Evolutionary conservation across 2,329 filamentous ascomycete species (phyloP), one percentile per base, ranked within the genome.

Genomic region (Gaeumannomyces sp.): DNA sequence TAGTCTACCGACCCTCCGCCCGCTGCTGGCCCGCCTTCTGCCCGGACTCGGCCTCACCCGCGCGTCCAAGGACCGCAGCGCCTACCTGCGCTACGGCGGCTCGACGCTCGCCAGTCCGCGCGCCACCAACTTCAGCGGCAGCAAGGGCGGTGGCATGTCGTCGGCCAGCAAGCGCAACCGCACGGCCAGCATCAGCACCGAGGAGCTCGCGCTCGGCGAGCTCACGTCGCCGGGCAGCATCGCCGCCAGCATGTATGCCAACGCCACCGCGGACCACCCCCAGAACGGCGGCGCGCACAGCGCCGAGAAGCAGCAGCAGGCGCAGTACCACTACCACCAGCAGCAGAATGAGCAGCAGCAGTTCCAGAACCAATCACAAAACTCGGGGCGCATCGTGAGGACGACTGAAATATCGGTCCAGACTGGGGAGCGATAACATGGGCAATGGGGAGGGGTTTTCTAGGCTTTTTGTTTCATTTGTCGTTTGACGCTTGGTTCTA

Each of bases 1-100:
- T 19, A 69, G 67, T 13, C 69, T 75, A 22, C 72, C 73, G 1
- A 74, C 73, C 5, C 68, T 74, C 19, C 72, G 71, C 5, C 73
- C 73, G 1, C 65, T 75, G 35, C 57, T 73, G 27, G 68, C 71
- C 59, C 68, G 64, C 56, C 59, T 71, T 62, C 60, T 73, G 0
- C 72, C 72, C 14, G 63, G 65, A 38, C 56, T 60, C 19, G 68
- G 45, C 19, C 45, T 53, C 19, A 16, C 45, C 2, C 45, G 45
- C 45, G 67, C 11, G 64, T 70, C 29, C 62, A 67, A 65, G 61
- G 61, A 65, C n/a, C 59, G 64, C n/a, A 64, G 38, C 53, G 65
- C 64, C 1, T 71, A 71, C 66, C 60, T 65, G 11, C 61, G 66
- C 22, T 70, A 71, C 62, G 68, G 68, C 13, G 65, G n/a, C 60